phyloP scores from a whole-genome alignment of 805 yeast genomes.

The Kazachstania taianensis region DNA sequence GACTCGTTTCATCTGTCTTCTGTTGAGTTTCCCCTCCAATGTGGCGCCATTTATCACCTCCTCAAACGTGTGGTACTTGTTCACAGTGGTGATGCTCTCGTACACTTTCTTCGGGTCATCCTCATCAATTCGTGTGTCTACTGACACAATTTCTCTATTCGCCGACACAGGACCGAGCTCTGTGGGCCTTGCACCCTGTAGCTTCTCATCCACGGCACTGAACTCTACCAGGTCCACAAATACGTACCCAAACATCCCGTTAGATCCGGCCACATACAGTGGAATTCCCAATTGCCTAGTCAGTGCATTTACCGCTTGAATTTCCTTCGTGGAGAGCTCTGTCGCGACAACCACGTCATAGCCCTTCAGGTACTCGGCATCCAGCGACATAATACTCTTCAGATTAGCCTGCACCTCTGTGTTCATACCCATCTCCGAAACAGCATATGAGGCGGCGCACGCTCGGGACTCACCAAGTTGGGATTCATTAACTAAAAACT shows the following conservation, averaged over 20 bases:
- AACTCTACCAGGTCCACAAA: constrained; percentile 70
- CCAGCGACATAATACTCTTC: constrained; percentile 15
- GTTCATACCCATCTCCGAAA: constrained; percentile 70
- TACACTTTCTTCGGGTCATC: constrained; percentile 30
- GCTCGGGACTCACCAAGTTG: constrained; percentile 50
- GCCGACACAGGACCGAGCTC: constrained; percentile 39
- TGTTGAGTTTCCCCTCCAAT: constrained; percentile 28
- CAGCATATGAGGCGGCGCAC: constrained; percentile 42
- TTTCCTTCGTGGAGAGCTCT: constrained; percentile 38
- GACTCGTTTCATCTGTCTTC: constrained; percentile 24
- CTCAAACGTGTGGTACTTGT: constrained; percentile 31
- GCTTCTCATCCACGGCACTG: constrained; percentile 42
- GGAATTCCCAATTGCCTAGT: constrained; percentile 53
- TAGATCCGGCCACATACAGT: constrained; percentile 54
- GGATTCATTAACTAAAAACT: constrained; percentile 54
- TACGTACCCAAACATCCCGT: constrained; percentile 77
- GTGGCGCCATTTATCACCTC: constrained; percentile 30
- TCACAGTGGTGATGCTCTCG: constrained; percentile 32
- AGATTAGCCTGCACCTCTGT: constrained; percentile 47
- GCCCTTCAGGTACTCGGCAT: constrained; percentile 34
- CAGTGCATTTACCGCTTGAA: constrained; percentile 40
- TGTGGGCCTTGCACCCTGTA: constrained; percentile 35
- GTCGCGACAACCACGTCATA: constrained; percentile 73
- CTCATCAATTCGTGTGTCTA: constrained; percentile 27
- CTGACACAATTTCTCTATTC: constrained; percentile 35